Conservation (phyloP, 768 basidiomycete species). For the Boletus fagicola region DNA sequence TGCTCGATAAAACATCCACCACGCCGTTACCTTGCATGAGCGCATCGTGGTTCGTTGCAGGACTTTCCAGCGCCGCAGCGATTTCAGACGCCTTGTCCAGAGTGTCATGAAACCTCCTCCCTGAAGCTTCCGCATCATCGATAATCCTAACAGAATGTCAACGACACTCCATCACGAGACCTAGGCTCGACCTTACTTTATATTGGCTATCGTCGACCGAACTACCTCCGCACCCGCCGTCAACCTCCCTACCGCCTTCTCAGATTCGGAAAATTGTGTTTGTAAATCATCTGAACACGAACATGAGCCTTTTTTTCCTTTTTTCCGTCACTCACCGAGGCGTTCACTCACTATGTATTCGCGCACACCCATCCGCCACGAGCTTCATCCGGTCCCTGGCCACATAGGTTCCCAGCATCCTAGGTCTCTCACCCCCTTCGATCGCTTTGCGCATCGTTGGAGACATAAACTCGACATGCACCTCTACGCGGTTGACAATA, state of each 20-base stretch:
- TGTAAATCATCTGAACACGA: conserved; percentile 53
- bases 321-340: not conserved
- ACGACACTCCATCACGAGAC: not conserved
- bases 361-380: conserved; percentile 68
- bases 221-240: conserved; percentile 59
- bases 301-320: not conserved
- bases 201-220: conserved; percentile 46
- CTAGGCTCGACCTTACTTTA: conserved; percentile 39
- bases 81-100: conserved; percentile 54
- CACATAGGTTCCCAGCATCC: conserved; percentile 80
- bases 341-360: conserved; percentile 59
- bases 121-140: conserved; percentile 57
- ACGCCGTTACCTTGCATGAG: conserved; percentile 53
- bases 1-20: not conserved
- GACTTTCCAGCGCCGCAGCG: conserved; percentile 53
- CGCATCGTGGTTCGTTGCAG: conserved; percentile 47
- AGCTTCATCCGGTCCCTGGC: conserved; percentile 75
- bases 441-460: conserved; percentile 63
- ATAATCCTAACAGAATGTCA: conserved; percentile 42
- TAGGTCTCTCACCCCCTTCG: conserved; percentile 62
- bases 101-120: conserved; percentile 56
- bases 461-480: conserved; percentile 78
- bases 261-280: conserved; percentile 51
- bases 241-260: conserved; percentile 51
- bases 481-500: conserved; percentile 59